phyloP scores from a whole-genome alignment of 2,329 filamentous ascomycete genomes.

The Aspergillus fumigatus region DNA sequence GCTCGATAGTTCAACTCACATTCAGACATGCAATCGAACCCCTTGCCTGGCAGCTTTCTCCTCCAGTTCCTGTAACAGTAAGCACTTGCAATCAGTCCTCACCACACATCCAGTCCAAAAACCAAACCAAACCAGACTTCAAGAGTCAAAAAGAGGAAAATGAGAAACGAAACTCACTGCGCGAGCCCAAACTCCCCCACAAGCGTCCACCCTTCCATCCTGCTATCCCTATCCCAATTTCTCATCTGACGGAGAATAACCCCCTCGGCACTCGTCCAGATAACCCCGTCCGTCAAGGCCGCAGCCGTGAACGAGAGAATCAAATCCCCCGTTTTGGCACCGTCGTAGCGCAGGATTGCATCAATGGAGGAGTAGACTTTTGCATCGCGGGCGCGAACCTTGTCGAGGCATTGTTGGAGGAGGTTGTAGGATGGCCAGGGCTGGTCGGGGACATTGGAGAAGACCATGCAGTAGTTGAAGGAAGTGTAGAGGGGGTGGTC shows the following conservation, averaged over 20 bases:
- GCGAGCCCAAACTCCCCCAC: neutral
- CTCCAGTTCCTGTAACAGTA: neutral
- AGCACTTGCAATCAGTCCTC: neutral
- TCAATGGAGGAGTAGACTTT: neutral
- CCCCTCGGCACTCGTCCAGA: neutral
- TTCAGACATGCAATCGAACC: no score
- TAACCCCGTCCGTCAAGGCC: neutral
- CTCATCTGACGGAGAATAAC: neutral
- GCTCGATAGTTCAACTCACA: neutral
- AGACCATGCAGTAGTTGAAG: neutral
- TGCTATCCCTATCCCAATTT: neutral
- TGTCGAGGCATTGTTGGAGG: constrained; percentile 14
- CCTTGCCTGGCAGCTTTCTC: neutral
- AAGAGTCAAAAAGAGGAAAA: no score
- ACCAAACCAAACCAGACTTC: neutral
- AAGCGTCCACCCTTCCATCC: neutral
- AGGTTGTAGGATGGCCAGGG: constrained; percentile 4
- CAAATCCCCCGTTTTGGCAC: neutral
- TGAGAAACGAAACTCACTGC: neutral
- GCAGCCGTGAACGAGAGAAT: neutral
- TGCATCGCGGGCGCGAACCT: neutral
- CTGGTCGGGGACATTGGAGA: neutral
- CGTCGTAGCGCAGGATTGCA: neutral
- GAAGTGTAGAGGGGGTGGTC: neutral
- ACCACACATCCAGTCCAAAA: neutral